Evolutionary conservation across 805 yeast genomes (phyloP).

Genomic region (Candida boidinii): DNA sequence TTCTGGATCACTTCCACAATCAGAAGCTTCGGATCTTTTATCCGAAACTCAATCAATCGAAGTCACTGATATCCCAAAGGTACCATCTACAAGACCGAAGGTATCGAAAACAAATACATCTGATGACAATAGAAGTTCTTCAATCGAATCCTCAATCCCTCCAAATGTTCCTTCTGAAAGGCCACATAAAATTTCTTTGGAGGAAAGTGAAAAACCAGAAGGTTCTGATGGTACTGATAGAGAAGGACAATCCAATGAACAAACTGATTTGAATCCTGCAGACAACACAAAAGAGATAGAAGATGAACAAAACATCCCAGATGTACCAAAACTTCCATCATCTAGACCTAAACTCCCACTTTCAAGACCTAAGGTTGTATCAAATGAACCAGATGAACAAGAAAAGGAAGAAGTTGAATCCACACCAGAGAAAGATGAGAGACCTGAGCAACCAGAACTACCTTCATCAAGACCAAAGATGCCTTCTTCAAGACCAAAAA

Average conservation of each 20-base stretch:
- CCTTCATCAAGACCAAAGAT: too few relatives aligned
- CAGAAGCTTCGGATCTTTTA: too few relatives aligned
- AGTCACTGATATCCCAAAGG: slow-evolving; percentile 7
- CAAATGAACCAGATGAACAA: not conserved
- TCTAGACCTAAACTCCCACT: too few relatives aligned
- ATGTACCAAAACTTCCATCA: not conserved
- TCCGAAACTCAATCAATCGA: too few relatives aligned
- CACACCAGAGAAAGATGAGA: not conserved
- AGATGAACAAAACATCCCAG: too few relatives aligned
- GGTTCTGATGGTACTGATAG: not conserved
- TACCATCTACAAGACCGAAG: slow-evolving; percentile 12
- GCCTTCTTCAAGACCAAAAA: not conserved
- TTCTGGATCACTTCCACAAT: too few relatives aligned
- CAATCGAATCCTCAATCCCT: not conserved
- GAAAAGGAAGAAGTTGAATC: slow-evolving; percentile 1
- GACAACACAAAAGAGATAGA: too few relatives aligned
- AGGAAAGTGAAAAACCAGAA: not conserved
- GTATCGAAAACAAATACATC: not conserved
- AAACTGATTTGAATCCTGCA: not conserved
- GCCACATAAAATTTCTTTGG: slow-evolving; percentile 5
- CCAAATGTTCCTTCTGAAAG: slow-evolving; percentile 13
- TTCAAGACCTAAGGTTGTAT: too few relatives aligned
- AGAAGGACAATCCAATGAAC: not conserved
- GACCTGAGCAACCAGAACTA: not conserved
- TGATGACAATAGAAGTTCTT: not conserved